Evolutionary conservation across 495 filamentous ascomycete genomes (phyloP), one percentile per base, ranked within the genome.

Genomic region (Talaromyces wortmannii): DNA sequence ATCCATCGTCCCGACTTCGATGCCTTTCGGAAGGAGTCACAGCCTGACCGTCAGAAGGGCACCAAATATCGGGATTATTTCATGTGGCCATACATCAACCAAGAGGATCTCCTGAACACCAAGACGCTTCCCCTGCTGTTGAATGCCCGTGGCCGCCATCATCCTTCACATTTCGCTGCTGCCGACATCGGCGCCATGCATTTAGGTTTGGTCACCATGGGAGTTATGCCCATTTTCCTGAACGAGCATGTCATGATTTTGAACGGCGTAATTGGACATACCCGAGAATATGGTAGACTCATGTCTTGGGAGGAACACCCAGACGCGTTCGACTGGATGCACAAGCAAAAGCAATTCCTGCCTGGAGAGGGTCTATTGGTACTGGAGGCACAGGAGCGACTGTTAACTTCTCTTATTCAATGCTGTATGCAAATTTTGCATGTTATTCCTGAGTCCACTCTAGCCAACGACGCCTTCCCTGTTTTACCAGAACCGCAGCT

Each of bases 351-450:
- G 31, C 62, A 67, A 45, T 63, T 68, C 15, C 55, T 59, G 31
- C 70, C 76, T 0, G 74, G 75, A 1, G 62, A 77, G 3, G 78
- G 78, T 0, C 62, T 81, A 0, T 31, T 71, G 13, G 53, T 78
- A 0, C 52, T 85, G 7, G 69, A 82, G 49, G 62, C 73, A 0
- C 80, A 83, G 55, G 57, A 70, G 17, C 60, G 68, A 0, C 45
- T 82, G 11, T 59, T 71, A 6, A 13, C 36, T 0, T 82, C 83
- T 52, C 70, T 83, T 2, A 51, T 74, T 2, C 16, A 64, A 7
- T 76, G 66, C 55, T 74, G 63, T 31, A 32, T 60, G 15, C 6
- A 49, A 0, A 70, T 84, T 7, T 67, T 83, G 4, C 74, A 72
- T n/a, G 76, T 78, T 45, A 58, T 76, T 40, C 52, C 62, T 5